Percentiles rank a stretch among this genome's conserved stretches.
Conservation (phyloP, 768 basidiomycete genomes). For the Candolleomyces aberdarensis region DNA sequence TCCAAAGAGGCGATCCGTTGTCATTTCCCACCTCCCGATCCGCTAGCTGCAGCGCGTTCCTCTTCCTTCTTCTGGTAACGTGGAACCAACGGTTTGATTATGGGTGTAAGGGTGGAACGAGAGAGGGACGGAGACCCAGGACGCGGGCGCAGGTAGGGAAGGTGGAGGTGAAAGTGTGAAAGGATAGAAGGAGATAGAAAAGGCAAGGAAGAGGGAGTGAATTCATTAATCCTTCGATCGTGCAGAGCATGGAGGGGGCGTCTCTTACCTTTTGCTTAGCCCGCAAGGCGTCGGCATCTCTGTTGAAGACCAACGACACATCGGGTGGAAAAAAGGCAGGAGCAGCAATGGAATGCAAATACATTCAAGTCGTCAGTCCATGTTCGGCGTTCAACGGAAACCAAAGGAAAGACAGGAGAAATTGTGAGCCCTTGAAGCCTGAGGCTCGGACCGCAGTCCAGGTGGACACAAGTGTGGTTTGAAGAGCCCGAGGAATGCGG, state of each 20-base stretch:
- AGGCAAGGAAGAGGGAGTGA: background rate
- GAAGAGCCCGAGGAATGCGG: background rate
- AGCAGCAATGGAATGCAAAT: background rate
- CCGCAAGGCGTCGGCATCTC: conserved; percentile 72
- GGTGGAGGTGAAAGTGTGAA: background rate
- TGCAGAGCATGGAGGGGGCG: background rate
- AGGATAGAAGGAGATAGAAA: too few relatives aligned
- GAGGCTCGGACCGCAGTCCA: background rate
- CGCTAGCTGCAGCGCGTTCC: background rate
- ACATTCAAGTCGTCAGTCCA: background rate
- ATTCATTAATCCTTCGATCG: background rate
- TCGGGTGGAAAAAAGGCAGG: background rate
- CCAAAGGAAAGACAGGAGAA: background rate
- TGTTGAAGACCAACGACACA: conserved; percentile 28
- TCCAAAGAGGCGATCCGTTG: background rate
- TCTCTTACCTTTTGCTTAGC: conserved; percentile 73
- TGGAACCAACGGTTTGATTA: background rate
- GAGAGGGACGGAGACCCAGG: background rate
- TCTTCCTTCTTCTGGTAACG: conserved; percentile 1
- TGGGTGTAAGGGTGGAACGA: background rate
- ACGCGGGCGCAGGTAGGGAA: background rate
- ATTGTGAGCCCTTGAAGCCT: background rate
- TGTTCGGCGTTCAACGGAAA: background rate
- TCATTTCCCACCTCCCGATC: background rate
- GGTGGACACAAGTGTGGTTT: background rate